Base-by-base conservation (phyloP, 1,284 basidiomycete genomes). In the Rhizoctonia solani region DNA sequence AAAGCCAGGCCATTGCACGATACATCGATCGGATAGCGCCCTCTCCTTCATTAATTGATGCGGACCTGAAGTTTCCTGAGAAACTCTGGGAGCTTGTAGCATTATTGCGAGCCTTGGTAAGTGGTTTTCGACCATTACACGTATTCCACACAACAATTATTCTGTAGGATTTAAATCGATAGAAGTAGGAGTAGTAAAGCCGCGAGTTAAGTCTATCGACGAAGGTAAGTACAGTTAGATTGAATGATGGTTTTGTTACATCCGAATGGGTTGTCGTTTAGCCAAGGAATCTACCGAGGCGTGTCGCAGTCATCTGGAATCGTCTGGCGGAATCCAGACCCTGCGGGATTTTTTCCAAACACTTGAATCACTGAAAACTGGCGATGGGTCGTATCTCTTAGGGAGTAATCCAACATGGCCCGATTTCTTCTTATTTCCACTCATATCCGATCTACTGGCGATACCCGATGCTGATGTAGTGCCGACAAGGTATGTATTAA, bases 31-130 rank as follows among this genome's bases (percentile, higher is more conserved):
- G 59, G 25, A 27, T 63, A 3, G 32, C 37, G 5, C 59, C 59
- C 16, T 52, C 47, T 3, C 49, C 59, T 25, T 63, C 59, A 6
- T 21, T 63, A 34, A 29, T 29, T 4, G 13, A 41, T 3, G 47
- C 23, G 4, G 21, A 39, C 13, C n/a, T 42, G 23, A 23, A 63
- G 21, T 21, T 52, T 39, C 59, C 59, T 2, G 59, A 63, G 21
- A 63, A 50, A 34, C 8, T 63, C 9, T 63, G 59, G 59, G 59
- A 63, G 19, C 49, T 63, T 41, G 59, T 53, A 63, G 59, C 32
- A 52, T 63, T 27, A 53, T 63, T n/a, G 59, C 49, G 19, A 25
- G 23, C 14, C 21, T 34, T 21, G 59, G 59, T 63, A 52, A 19
- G 46, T 4, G 23, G 27, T n/a, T 19, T 4, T 14, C 29, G 9